phyloP scores from a whole-genome alignment of 257 asterid genomes.

The Solanum megistacrolobum region DNA sequence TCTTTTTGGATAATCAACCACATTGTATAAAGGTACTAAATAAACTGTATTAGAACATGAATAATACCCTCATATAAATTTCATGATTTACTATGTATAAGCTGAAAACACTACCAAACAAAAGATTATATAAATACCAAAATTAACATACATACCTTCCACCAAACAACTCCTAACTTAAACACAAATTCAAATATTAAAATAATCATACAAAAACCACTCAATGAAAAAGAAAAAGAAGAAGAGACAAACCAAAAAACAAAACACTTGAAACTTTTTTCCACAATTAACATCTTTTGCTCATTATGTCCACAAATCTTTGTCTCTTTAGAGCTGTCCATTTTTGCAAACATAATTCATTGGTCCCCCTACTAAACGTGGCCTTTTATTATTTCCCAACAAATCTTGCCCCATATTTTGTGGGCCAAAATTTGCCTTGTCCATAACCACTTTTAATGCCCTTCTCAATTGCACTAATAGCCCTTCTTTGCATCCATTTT shows the following conservation, averaged over 20 bases:
- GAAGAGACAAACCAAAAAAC: neutral
- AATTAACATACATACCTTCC: neutral
- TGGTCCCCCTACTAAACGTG: constrained; percentile 23
- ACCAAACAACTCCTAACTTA: neutral
- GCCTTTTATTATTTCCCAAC: constrained; percentile 64
- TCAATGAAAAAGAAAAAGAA: neutral
- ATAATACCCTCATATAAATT: neutral
- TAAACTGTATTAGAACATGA: neutral
- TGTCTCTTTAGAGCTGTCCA: neutral
- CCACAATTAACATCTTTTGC: neutral
- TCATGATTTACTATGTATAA: too few relatives aligned
- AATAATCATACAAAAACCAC: neutral
- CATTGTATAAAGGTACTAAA: neutral
- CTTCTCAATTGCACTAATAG: constrained; percentile 33
- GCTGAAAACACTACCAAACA: neutral
- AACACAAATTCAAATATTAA: neutral
- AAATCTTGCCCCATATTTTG: constrained; percentile 37
- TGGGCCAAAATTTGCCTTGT: constrained; percentile 44
- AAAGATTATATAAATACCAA: neutral
- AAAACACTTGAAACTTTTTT: neutral
- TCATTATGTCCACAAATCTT: neutral
- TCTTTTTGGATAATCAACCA: too few relatives aligned
- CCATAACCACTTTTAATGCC: constrained; percentile 59
- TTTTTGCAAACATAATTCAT: neutral
- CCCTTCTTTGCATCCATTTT: constrained; percentile 23